Base-by-base conservation (phyloP, 352 stramenopile species). In the Phytophthora brassicae region DNA sequence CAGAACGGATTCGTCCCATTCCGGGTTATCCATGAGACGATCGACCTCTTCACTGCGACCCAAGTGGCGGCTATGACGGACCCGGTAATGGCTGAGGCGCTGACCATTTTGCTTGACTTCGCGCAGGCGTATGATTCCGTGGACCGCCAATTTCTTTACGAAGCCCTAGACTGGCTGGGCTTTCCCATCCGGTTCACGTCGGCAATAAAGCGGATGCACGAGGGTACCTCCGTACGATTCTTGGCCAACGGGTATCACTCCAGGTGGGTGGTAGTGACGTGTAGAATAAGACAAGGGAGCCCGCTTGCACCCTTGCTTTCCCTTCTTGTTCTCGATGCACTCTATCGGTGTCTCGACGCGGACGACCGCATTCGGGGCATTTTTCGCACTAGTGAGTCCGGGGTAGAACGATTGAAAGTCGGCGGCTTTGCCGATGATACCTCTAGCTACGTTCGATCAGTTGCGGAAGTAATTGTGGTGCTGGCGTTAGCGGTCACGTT, bases 1-100 rank as follows among this genome's bases (percentile, higher is more conserved):
- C 45, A 64, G 17, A 58, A 59, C 14, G 57, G 33, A 0, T 59
- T 59, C 7, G 48, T 55, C 4, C 47, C 48, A 3, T 24, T 31
- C 6, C 7, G 41, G 0, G 13, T 12, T 0, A 55, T 65, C 2
- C 57, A 65, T 13, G 24, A 4, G 2, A 36, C 31, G 8, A 36
- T 36, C 8, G 31, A 36, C 6, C 31, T 36, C n/a, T n/a, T n/a
- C n/a, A n/a, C n/a, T n/a, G n/a, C n/a, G n/a, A n/a, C n/a, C n/a
- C n/a, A n/a, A n/a, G n/a, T n/a, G n/a, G n/a, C n/a, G n/a, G n/a
- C n/a, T n/a, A n/a, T n/a, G n/a, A n/a, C n/a, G n/a, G n/a, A n/a
- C n/a, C n/a, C n/a, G n/a, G n/a, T n/a, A n/a, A n/a, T n/a, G n/a
- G n/a, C n/a, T n/a, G n/a, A n/a, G n/a, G n/a, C n/a, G n/a, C n/a